phyloP scores from a whole-genome alignment of 2,329 filamentous ascomycete species.

The Zasmidium citrigriseum region DNA sequence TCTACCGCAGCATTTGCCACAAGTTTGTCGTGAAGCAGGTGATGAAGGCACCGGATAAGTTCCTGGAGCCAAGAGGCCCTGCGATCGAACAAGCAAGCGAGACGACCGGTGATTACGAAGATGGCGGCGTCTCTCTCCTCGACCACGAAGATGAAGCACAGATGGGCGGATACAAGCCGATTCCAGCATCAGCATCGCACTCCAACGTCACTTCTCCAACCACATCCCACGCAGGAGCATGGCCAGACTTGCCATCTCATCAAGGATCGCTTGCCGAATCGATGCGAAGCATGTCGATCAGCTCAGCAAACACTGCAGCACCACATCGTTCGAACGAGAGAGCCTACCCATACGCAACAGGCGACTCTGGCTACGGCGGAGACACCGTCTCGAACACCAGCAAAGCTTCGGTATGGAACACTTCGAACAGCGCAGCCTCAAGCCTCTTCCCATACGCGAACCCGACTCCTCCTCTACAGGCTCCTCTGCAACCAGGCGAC shows the following conservation, averaged over 20 bases:
- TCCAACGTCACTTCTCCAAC: constrained; percentile 2
- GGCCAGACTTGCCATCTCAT: not conserved
- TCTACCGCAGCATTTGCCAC: constrained; percentile 52
- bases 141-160: constrained; percentile 21
- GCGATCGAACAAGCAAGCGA: not conserved
- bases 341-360: not conserved
- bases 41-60: constrained; percentile 28
- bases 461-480: constrained; percentile 4
- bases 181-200: no score
- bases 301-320: not conserved
- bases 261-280: not conserved
- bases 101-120: constrained; percentile 38
- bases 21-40: constrained; percentile 49
- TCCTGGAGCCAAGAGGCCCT: constrained; percentile 16
- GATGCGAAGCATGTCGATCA: constrained; percentile 12
- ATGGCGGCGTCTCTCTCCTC: constrained; percentile 25
- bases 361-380: not conserved
- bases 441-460: constrained; percentile 17
- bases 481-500: constrained; percentile 10
- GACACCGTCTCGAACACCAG: not conserved
- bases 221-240: not conserved
- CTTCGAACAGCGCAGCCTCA: no score
- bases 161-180: constrained; percentile 20
- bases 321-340: not conserved
- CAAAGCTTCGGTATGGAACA: constrained; percentile 9